Evolutionary conservation across 2,329 filamentous ascomycete genomes (phyloP), one percentile per base, ranked within the genome.

Genomic region (Trichophyton equinum): DNA sequence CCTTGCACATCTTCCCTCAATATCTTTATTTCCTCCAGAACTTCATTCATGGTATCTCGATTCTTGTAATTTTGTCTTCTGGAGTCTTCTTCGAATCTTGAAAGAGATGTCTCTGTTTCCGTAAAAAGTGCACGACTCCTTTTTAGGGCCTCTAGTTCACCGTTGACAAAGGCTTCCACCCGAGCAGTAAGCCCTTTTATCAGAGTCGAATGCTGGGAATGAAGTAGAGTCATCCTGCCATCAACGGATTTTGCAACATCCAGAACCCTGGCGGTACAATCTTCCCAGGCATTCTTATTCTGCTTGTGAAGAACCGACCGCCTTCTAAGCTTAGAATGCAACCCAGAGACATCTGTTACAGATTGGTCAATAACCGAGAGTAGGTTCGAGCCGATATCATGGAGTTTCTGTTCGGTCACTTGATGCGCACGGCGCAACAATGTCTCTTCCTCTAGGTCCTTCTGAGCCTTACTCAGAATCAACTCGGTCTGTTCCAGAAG

Each of bases 1-100:
- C 82, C 79, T 77, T 96, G 96, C 58, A 97, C 89, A 59, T 89
- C 86, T 71, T 96, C 88, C 22, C 92, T 84, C 25, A 97, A 80
- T n/a, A 83, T 84, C 71, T 91, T 91, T 71, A 97, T 96, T 71
- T 95, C 92, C 68, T 94, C 89, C 8, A 99, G 79, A 1, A 96
- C 86, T n/a, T 83, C 79, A 67, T 96, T 91, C 88, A 96, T 91
- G 61, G 91, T 87, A 56, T 91, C 85, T 68, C 87, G 89, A 2
- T 90, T 87, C 64, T 68, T 66, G 4, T 67, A 68, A 1, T 71
- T 75, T 61, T 76, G 73, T 18, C 62, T 64, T 60, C 87, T 80
- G 15, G 95, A 81, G 66, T 87, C 82, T 58, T 79, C 77, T 71
- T 86, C 85, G 0, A 87, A 88, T 18, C 80, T 77, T 44, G 84